Percentiles rank a stretch among this genome's conserved stretches.
These are phyloP conservation scores for Coemansia biformis DNA, from an alignment of 192 early-diverging fungal species.

Conservation along the genomic window DNA sequence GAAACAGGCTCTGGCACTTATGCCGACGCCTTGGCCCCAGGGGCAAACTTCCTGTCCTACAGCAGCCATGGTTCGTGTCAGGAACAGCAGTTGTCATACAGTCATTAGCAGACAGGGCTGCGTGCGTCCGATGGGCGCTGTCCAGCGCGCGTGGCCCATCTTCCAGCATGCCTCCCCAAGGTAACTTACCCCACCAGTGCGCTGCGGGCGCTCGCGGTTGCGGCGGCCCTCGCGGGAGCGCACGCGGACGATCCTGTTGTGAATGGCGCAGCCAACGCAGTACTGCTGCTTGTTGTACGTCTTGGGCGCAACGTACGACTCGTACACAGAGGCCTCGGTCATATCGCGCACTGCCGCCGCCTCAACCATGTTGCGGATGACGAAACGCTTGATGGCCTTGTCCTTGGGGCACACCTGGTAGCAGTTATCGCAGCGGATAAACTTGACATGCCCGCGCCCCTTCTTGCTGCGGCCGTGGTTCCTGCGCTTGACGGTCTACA, in stretches of 20 bases:
- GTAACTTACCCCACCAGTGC: too few relatives aligned
- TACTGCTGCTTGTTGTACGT: constrained; percentile 98
- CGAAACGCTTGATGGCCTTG: constrained; percentile 99
- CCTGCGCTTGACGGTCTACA: constrained; percentile 95
- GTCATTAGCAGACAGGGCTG: too few relatives aligned
- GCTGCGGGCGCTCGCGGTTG: constrained; percentile 88
- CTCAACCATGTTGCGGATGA: constrained; percentile 99
- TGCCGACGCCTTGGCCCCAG: too few relatives aligned
- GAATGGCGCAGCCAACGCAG: constrained; percentile 92
- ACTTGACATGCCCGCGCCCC: constrained; percentile 96
- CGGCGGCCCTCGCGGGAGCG: constrained; percentile 82
- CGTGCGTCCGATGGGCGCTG: too few relatives aligned
- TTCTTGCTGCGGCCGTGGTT: constrained; percentile 99
- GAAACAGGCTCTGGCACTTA: too few relatives aligned
- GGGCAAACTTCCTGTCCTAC: too few relatives aligned
- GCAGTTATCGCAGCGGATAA: constrained; percentile 99
- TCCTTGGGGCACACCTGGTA: constrained; percentile 96
- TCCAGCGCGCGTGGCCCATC: too few relatives aligned
- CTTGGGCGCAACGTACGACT: constrained; percentile 94
- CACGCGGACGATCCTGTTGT: constrained; percentile 89
- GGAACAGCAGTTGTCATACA: too few relatives aligned
- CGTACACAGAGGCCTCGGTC: constrained; percentile 92
- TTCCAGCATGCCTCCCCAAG: too few relatives aligned
- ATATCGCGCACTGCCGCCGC: constrained; percentile 95
- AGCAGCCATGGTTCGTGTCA: too few relatives aligned